Percentiles rank a stretch among this genome's conserved stretches.
phyloP scores from a whole-genome alignment of 2,329 filamentous ascomycete genomes.

The Penicillium fuscoglaucum region DNA sequence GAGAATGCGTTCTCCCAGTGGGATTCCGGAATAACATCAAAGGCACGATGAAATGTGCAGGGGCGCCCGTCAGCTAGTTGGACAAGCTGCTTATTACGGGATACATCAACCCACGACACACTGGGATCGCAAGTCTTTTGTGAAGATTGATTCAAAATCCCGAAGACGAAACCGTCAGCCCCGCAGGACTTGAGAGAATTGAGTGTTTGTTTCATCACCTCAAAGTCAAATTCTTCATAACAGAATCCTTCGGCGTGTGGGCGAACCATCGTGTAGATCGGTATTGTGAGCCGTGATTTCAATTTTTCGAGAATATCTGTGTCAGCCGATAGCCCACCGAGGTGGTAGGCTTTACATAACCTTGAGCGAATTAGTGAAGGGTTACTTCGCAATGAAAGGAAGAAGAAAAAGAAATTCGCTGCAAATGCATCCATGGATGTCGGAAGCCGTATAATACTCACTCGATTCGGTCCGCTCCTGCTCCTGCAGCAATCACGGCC shows the following conservation, averaged over 20 bases:
- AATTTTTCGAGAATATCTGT: conserved; percentile 26
- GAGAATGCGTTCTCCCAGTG: conserved; percentile 31
- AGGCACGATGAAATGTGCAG: conserved; percentile 58
- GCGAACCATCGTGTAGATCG: conserved; percentile 56
- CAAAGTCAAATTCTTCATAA: conserved; percentile 46
- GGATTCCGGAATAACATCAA: conserved; percentile 45
- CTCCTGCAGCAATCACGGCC: conserved; percentile 43
- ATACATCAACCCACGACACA: conserved; percentile 39
- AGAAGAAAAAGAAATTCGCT: too few relatives aligned
- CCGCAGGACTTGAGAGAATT: conserved; percentile 32
- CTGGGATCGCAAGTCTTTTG: background rate
- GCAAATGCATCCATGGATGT: too few relatives aligned
- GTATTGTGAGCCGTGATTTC: conserved; percentile 34
- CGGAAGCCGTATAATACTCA: conserved; percentile 17
- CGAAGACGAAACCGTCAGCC: conserved; percentile 55
- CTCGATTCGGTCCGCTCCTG: conserved; percentile 54
- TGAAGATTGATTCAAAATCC: conserved; percentile 40
- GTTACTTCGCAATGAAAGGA: too few relatives aligned
- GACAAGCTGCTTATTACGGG: conserved; percentile 47
- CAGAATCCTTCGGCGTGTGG: conserved; percentile 50
- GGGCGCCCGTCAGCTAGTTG: conserved; percentile 42
- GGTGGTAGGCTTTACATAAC: conserved; percentile 23
- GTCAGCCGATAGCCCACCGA: conserved; percentile 21
- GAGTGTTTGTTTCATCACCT: conserved; percentile 47
- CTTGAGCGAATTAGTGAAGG: conserved; percentile 8